Evolutionary conservation across 2,329 filamentous ascomycete genomes (phyloP).

Genomic region (Podosphaera fusca): DNA sequence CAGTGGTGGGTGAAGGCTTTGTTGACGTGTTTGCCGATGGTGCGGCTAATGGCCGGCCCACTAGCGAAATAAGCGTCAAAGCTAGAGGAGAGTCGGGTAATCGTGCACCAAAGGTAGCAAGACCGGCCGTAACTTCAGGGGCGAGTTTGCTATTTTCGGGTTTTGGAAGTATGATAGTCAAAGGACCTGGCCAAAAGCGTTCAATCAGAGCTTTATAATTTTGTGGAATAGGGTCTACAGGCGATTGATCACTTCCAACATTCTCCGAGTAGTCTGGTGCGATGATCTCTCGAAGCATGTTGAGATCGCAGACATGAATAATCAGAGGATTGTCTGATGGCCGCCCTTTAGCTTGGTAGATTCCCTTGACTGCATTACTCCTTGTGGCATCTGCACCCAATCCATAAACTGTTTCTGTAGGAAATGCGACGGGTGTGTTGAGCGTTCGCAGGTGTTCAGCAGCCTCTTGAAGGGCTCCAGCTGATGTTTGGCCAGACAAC

Average conservation of each 20-base stretch:
- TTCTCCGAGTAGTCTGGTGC: background rate
- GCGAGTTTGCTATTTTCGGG: slow-evolving; percentile 48
- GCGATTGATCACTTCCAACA: background rate
- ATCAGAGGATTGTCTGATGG: slow-evolving; percentile 92
- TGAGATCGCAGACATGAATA: slow-evolving; percentile 63
- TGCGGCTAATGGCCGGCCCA: slow-evolving; percentile 60
- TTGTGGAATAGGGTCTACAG: slow-evolving; percentile 15
- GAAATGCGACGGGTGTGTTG: slow-evolving; percentile 60
- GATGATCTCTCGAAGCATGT: slow-evolving; percentile 12
- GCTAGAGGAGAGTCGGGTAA: slow-evolving; percentile 78
- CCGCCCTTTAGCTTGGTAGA: slow-evolving; percentile 73
- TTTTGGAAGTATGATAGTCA: slow-evolving; percentile 74
- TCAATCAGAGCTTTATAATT: slow-evolving; percentile 53
- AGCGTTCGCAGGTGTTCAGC: slow-evolving; percentile 9
- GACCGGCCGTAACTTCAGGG: slow-evolving; percentile 73
- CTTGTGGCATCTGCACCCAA: slow-evolving; percentile 89
- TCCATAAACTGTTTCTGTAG: slow-evolving; percentile 93
- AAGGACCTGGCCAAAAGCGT: slow-evolving; percentile 79
- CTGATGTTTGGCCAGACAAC: slow-evolving; percentile 5
- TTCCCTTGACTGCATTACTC: slow-evolving; percentile 64
- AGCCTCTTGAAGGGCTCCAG: slow-evolving; percentile 10
- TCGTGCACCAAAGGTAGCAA: slow-evolving; percentile 67
- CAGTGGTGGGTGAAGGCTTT: slow-evolving; percentile 74
- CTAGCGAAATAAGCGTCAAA: slow-evolving; percentile 59
- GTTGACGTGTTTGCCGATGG: slow-evolving; percentile 91